phyloP scores from a whole-genome alignment of 1,284 basidiomycete species.

The Tylopilus orsonianus region DNA sequence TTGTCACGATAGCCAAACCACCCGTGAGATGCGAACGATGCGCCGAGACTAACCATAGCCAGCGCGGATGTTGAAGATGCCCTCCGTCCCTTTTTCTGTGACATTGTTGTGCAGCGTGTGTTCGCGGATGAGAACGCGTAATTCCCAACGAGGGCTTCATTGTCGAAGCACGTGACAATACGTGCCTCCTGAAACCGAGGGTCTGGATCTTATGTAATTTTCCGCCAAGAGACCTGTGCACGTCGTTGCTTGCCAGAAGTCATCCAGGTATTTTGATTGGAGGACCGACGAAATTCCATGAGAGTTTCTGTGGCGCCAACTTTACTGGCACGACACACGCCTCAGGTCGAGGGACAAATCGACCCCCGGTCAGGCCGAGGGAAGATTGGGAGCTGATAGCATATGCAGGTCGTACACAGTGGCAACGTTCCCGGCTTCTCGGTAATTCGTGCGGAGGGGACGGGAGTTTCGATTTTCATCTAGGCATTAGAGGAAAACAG shows the following conservation, averaged over 20 bases:
- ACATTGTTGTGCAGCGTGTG: neutral
- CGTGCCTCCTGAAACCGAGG: neutral
- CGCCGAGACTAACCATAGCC: too few relatives aligned
- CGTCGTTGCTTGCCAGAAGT: too few relatives aligned
- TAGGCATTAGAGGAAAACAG: neutral
- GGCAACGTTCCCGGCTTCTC: neutral
- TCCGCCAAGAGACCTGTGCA: too few relatives aligned
- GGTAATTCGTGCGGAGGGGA: conserved; percentile 3
- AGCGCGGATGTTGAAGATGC: neutral
- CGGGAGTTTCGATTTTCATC: neutral
- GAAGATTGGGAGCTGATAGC: neutral
- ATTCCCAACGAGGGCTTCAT: neutral
- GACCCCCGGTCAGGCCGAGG: neutral
- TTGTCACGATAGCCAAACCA: too few relatives aligned
- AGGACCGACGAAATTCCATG: neutral
- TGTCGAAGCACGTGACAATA: neutral
- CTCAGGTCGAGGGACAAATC: neutral
- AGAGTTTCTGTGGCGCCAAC: neutral
- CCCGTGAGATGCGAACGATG: too few relatives aligned
- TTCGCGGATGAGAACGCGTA: neutral
- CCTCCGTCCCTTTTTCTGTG: neutral
- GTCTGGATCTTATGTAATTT: neutral
- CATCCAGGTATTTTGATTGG: neutral
- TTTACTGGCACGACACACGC: neutral
- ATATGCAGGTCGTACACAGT: too few relatives aligned